Conservation (phyloP, 2,329 filamentous ascomycete species). For the Phaeosphaeriaceae sp. region DNA sequence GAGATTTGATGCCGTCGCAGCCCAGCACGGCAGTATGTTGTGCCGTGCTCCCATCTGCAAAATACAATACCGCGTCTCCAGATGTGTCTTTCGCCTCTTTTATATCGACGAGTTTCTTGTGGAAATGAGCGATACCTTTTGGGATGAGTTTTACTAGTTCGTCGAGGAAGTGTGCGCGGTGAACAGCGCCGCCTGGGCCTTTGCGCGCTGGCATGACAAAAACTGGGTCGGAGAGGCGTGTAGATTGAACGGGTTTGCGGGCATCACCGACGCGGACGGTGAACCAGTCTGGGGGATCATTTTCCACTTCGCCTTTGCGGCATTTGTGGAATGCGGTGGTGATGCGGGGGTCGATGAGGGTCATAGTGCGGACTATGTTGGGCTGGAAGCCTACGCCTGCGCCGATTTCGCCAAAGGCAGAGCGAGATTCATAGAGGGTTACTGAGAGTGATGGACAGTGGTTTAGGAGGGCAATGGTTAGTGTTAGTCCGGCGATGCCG, state of each 20-base stretch:
- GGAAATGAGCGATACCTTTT: constrained; percentile 48
- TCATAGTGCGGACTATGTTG: constrained; percentile 45
- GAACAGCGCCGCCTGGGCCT: constrained; percentile 47
- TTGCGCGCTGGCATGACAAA: constrained; percentile 30
- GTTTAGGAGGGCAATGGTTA: constrained; percentile 59
- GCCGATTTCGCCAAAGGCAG: constrained; percentile 63
- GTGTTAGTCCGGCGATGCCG: constrained; percentile 62
- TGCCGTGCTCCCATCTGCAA: constrained; percentile 54
- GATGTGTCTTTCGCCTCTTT: constrained; percentile 25
- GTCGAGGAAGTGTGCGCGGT: constrained; percentile 58
- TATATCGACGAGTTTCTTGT: constrained; percentile 45
- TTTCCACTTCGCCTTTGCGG: constrained; percentile 10
- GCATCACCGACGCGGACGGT: constrained; percentile 30
- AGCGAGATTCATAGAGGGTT: constrained; percentile 62
- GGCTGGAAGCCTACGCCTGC: constrained; percentile 60
- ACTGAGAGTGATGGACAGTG: constrained; percentile 50
- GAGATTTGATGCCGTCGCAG: constrained; percentile 69
- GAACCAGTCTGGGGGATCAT: constrained; percentile 29
- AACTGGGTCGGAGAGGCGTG: constrained; percentile 20
- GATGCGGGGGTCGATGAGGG: constrained; percentile 46
- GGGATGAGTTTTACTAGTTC: constrained; percentile 58
- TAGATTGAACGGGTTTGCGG: constrained; percentile 14
- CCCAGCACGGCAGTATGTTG: constrained; percentile 61
- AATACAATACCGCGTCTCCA: constrained; percentile 41
- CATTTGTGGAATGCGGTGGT: constrained; percentile 16